These are phyloP conservation scores for Cucumis hystrix DNA, from an alignment of 306 rosid genomes.

Conservation along the genomic window DNA sequence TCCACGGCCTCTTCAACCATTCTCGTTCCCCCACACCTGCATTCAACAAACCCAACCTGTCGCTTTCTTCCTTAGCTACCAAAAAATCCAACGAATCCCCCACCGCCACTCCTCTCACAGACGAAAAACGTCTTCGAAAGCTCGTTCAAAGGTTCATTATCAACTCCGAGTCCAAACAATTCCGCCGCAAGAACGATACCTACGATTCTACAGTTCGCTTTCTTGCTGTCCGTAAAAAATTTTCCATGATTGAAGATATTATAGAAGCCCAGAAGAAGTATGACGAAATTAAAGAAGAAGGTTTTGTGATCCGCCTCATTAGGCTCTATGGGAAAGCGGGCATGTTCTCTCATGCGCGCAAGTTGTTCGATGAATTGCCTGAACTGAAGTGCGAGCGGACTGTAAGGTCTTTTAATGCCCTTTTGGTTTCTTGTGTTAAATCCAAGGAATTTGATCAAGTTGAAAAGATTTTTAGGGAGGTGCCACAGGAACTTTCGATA, in stretches of 20 bases:
- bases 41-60: not conserved
- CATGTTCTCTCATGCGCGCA: constrained; percentile 28
- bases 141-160: constrained; percentile 21
- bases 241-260: constrained; percentile 30
- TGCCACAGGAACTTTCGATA: constrained; percentile 11
- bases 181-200: not conserved
- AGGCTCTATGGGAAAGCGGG: constrained; percentile 25
- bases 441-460: constrained; percentile 21
- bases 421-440: constrained; percentile 16
- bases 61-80: not conserved
- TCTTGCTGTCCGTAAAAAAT: constrained; percentile 21
- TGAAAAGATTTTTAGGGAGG: constrained; percentile 17
- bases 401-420: constrained; percentile 21
- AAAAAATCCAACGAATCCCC: not conserved
- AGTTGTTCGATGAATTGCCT: constrained; percentile 41
- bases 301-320: constrained; percentile 37
- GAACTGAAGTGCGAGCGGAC: constrained; percentile 21
- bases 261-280: constrained; percentile 30
- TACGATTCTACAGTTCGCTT: constrained; percentile 15
- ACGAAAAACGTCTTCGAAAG: constrained; percentile 6
- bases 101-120: not conserved
- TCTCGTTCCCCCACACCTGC: not conserved
- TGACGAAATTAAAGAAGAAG: constrained; percentile 20
- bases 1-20: constrained; percentile 15
- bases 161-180: constrained; percentile 1